These are phyloP conservation scores for Talaromyces wortmannii DNA, from an alignment of 495 filamentous ascomycete species.

Conservation along the genomic window DNA sequence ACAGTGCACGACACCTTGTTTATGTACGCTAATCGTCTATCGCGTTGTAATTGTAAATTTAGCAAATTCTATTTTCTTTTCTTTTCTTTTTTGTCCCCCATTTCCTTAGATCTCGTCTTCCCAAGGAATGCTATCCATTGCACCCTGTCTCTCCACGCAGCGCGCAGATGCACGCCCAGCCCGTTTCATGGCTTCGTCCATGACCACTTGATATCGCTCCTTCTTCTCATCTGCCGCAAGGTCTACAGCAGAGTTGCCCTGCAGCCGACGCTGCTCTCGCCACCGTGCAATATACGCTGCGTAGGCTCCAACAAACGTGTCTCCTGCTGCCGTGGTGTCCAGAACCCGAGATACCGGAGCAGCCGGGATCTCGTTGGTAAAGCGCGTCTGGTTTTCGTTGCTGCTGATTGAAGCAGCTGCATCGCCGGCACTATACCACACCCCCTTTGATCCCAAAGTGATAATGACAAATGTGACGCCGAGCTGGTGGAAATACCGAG, in stretches of 20 bases:
- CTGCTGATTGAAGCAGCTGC: slow-evolving; percentile 20
- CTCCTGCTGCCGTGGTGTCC: slow-evolving; percentile 91
- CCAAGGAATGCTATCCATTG: slow-evolving; percentile 88
- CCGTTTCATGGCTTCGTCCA: slow-evolving; percentile 54
- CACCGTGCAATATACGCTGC: slow-evolving; percentile 54
- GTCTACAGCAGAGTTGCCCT: slow-evolving; percentile 26
- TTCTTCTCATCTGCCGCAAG: slow-evolving; percentile 33
- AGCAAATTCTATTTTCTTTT: background rate
- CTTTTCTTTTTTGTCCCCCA: background rate
- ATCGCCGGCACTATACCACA: slow-evolving; percentile 47
- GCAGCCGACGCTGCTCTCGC: slow-evolving; percentile 27
- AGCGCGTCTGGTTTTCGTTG: slow-evolving; percentile 21
- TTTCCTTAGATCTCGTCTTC: slow-evolving; percentile 57
- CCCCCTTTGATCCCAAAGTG: slow-evolving; percentile 74
- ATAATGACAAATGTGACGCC: slow-evolving; percentile 75
- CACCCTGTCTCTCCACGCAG: slow-evolving; percentile 70
- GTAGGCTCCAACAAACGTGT: slow-evolving; percentile 90
- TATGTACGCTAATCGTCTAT: background rate
- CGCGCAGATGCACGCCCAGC: slow-evolving; percentile 70
- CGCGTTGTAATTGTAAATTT: background rate
- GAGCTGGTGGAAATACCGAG: slow-evolving; percentile 49
- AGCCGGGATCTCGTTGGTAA: slow-evolving; percentile 39
- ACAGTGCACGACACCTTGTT: background rate
- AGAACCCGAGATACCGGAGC: slow-evolving; percentile 62
- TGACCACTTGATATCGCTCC: slow-evolving; percentile 36